Evolutionary conservation across 2,329 filamentous ascomycete genomes (phyloP).

Genomic region (Aspergillus glaucus): DNA sequence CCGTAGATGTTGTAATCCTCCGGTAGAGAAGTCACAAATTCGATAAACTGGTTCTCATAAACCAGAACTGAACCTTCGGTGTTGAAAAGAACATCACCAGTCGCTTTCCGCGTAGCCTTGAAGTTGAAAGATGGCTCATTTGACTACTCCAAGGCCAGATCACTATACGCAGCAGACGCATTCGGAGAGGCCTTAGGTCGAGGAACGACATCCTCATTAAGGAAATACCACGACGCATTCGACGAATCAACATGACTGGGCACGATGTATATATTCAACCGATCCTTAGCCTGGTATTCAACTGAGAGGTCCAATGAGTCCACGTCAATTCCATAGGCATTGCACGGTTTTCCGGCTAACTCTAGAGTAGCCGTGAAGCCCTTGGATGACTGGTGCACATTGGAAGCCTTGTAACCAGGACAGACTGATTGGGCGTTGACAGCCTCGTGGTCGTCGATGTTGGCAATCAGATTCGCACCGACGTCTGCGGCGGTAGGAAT

Average conservation of each 20-base stretch:
- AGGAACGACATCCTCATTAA: constrained; percentile 58
- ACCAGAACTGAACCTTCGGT: constrained; percentile 60
- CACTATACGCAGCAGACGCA: constrained; percentile 29
- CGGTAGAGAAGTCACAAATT: constrained; percentile 61
- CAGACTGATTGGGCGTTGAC: constrained; percentile 58
- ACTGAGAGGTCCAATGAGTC: constrained; percentile 60
- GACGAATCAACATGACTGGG: constrained; percentile 56
- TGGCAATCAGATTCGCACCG: constrained; percentile 51
- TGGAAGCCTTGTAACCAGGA: constrained; percentile 52
- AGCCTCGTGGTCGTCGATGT: constrained; percentile 58
- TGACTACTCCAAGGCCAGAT: constrained; percentile 49
- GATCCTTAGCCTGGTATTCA: constrained; percentile 58
- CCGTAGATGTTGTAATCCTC: constrained; percentile 71
- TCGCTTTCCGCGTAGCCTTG: constrained; percentile 51
- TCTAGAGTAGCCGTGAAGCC: constrained; percentile 49
- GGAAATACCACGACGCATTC: constrained; percentile 61
- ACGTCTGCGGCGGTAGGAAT: constrained; percentile 42
- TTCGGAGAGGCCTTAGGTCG: constrained; percentile 46
- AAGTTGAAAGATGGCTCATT: constrained; percentile 55
- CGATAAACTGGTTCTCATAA: constrained; percentile 72
- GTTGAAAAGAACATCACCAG: constrained; percentile 61
- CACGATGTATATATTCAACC: constrained; percentile 64
- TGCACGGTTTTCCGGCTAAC: constrained; percentile 54
- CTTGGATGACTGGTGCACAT: constrained; percentile 39
- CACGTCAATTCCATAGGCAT: constrained; percentile 72